phyloP scores from a whole-genome alignment of 1,139 yeast genomes.

The Kurtzmaniella natalensis region DNA sequence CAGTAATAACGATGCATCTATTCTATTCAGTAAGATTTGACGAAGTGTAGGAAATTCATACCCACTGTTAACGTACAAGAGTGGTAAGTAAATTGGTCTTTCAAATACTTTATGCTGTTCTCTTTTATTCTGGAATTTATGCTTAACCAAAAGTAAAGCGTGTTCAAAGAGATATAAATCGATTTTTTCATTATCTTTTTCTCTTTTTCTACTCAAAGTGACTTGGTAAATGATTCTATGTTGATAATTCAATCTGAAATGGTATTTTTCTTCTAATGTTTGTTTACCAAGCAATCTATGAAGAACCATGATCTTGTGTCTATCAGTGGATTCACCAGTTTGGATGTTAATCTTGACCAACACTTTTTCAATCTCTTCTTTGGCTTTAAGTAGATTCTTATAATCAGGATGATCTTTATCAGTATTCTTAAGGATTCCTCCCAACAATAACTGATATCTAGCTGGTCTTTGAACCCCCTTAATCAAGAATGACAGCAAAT shows the following conservation, averaged over 20 bases:
- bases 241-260: slow-evolving; percentile 74
- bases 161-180: slow-evolving; percentile 87
- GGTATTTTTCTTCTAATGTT: slow-evolving; percentile 56
- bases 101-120: slow-evolving; percentile 91
- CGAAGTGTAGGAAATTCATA: slow-evolving; percentile 70
- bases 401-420: slow-evolving; percentile 71
- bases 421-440: slow-evolving; percentile 80
- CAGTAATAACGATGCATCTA: slow-evolving; percentile 36
- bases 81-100: slow-evolving; percentile 86
- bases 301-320: slow-evolving; percentile 83
- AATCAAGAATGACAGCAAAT: slow-evolving; percentile 86
- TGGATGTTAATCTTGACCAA: slow-evolving; percentile 81
- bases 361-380: slow-evolving; percentile 70
- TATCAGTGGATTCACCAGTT: slow-evolving; percentile 91
- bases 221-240: slow-evolving; percentile 80
- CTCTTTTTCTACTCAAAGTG: slow-evolving; percentile 56
- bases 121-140: slow-evolving; percentile 82
- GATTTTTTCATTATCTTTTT: slow-evolving; percentile 62
- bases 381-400: slow-evolving; percentile 66
- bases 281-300: slow-evolving; percentile 79
- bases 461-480: slow-evolving; percentile 97
- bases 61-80: slow-evolving; percentile 70
- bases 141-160: slow-evolving; percentile 78
- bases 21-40: slow-evolving; percentile 36
- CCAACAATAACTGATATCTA: slow-evolving; percentile 79